These are phyloP conservation scores for Microsporum canis DNA, from an alignment of 2,329 filamentous ascomycete species.

Conservation along the genomic window DNA sequence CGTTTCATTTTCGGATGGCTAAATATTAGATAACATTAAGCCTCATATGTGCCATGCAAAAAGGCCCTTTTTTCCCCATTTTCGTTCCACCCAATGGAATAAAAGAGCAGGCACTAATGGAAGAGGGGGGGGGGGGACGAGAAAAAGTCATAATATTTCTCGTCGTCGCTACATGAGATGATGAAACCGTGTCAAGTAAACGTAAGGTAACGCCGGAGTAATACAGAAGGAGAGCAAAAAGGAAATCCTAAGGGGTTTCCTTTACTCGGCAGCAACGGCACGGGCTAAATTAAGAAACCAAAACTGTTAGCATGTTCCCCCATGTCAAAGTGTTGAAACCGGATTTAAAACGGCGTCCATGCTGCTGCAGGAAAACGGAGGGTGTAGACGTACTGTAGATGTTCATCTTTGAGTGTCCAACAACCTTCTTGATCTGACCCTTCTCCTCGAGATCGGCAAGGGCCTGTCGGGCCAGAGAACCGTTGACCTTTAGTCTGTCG, in stretches of 20 bases:
- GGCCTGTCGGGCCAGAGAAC: slow-evolving; percentile 82
- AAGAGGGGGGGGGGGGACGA: background rate
- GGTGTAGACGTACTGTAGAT: slow-evolving; percentile 72
- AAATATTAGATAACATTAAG: slow-evolving; percentile 1
- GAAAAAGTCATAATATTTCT: slow-evolving; percentile 2
- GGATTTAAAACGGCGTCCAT: background rate
- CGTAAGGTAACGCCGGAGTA: slow-evolving; percentile 20
- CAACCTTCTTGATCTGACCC: slow-evolving; percentile 96
- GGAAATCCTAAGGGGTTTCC: slow-evolving; percentile 23
- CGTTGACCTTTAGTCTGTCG: slow-evolving; percentile 99
- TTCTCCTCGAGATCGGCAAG: slow-evolving; percentile 92
- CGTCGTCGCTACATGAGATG: slow-evolving; percentile 5
- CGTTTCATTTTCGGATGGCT: slow-evolving; percentile 2
- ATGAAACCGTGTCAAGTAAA: slow-evolving; percentile 6
- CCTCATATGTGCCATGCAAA: background rate
- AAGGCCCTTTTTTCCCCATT: background rate
- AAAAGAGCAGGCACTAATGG: background rate
- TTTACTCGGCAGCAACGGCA: slow-evolving; percentile 34
- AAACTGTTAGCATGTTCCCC: background rate
- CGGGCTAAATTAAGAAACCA: slow-evolving; percentile 23
- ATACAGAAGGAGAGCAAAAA: slow-evolving; percentile 19
- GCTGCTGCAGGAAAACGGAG: background rate
- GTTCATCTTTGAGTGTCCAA: slow-evolving; percentile 91
- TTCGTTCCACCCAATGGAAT: slow-evolving; percentile 1
- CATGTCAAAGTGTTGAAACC: background rate